These are phyloP conservation scores for Hypocrella siamensis DNA, from an alignment of 2,329 filamentous ascomycete species.

Conservation along the genomic window DNA sequence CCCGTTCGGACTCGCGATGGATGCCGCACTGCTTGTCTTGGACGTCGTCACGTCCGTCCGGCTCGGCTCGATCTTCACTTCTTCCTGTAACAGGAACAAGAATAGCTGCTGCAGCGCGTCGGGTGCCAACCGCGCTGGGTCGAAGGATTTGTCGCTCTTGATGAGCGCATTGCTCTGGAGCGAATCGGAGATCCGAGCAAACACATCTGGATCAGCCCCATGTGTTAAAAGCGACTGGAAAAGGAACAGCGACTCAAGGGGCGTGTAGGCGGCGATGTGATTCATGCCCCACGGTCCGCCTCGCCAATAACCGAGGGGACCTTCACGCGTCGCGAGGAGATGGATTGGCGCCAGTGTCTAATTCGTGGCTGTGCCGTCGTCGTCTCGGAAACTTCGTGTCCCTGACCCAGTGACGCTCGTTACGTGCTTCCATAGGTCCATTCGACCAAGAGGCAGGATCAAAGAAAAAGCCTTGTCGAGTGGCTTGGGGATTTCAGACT, in stretches of 20 bases:
- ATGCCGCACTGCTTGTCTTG: background rate
- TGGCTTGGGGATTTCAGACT: no score
- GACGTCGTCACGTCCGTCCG: constrained; percentile 7
- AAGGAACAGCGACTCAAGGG: constrained; percentile 72
- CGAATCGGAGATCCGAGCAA: constrained; percentile 56
- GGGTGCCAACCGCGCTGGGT: constrained; percentile 57
- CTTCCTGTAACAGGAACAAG: constrained; percentile 58
- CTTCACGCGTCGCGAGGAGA: constrained; percentile 33
- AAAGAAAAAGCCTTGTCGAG: no score
- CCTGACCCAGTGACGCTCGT: no score
- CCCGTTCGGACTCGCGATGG: constrained; percentile 5
- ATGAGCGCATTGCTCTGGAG: constrained; percentile 62
- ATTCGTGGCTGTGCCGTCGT: no score
- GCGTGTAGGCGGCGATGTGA: constrained; percentile 52
- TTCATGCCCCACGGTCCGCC: constrained; percentile 40
- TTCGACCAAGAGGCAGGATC: no score
- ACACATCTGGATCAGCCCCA: constrained; percentile 49
- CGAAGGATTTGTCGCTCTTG: constrained; percentile 53
- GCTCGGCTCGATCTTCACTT: constrained; percentile 39
- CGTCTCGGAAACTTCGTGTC: no score
- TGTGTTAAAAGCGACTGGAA: constrained; percentile 63
- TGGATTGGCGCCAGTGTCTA: constrained; percentile 40
- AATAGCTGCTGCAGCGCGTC: constrained; percentile 71
- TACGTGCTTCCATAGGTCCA: no score
- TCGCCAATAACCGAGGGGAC: constrained; percentile 40